Base-by-base conservation (phyloP, 2,329 filamentous ascomycete genomes). In the Phoma sp. region DNA sequence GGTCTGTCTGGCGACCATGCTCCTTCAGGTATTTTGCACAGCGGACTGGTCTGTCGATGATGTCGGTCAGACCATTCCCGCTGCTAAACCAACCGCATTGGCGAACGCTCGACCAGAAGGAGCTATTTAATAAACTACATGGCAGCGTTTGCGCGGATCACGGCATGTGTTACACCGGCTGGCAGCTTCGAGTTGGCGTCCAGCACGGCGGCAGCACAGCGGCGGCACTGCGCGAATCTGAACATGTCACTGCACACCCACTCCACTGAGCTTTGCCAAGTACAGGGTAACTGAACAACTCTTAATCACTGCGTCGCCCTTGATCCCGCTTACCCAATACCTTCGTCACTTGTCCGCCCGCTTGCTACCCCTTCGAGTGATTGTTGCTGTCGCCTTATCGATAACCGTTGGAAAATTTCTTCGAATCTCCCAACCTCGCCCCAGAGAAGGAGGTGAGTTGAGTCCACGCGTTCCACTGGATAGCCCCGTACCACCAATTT, bases 181-280 rank as follows among this genome's bases (percentile, higher is more conserved):
- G 60, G 60, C 57, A 51, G 47, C 53, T 50, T 56, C 57, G 52
- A 54, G 39, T 28, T 49, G 51, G 51, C 51, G 56, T 62, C 53
- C 62, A 66, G 64, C 66, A 57, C 61, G 63, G 65, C 64, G 34
- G 54, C 62, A 66, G 64, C 66, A 57, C 61, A 64, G 65, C 64
- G 34, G 54, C 54, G 57, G 59, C 66, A 56, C 52, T 64, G 57
- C 59, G 53, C 56, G 46, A 57, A 49, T 64, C 59, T 63, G 66
- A 62, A 62, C 66, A 61, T 66, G 60, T 66, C 64, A 64, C 63
- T 45, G 42, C 49, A 54, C 62, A 64, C 56, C 56, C 57, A 57
- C 53, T 43, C 53, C 50, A 54, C 59, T 64, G 64, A 68, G 65
- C 63, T 65, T 59, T 70, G 65, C 66, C 67, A 62, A 64, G 65